A percentile compares a stretch with the other conserved stretches of the same genome.
Evolutionary conservation across 2,329 filamentous ascomycete species (phyloP).

Genomic region (Curvularia verruculosa): DNA sequence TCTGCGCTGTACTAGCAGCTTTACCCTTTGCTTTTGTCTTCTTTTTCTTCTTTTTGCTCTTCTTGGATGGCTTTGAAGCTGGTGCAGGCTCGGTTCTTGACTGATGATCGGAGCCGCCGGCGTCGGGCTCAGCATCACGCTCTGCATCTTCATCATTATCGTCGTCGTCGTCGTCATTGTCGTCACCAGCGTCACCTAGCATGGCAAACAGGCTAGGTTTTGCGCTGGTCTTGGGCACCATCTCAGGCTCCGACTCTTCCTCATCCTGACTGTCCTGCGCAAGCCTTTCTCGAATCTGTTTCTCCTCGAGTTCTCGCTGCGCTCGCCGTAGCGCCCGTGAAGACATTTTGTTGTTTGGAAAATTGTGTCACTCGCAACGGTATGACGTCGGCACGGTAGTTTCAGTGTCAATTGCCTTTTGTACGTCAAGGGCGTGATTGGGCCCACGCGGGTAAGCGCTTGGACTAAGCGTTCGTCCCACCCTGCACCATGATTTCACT

Average conservation of each 20-base stretch:
- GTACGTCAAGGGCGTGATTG: slow-evolving; percentile 20
- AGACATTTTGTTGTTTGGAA: slow-evolving; percentile 55
- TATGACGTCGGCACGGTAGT: slow-evolving; percentile 25
- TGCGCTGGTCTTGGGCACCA: slow-evolving; percentile 30
- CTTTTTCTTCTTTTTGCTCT: slow-evolving; percentile 67
- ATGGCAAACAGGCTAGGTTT: slow-evolving; percentile 56
- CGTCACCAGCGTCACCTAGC: slow-evolving; percentile 51
- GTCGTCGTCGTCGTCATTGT: slow-evolving; percentile 46
- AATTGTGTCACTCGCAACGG: slow-evolving; percentile 18
- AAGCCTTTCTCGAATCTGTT: slow-evolving; percentile 54
- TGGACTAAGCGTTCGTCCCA: slow-evolving; percentile 14
- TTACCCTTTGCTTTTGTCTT: slow-evolving; percentile 63
- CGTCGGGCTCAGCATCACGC: slow-evolving; percentile 34
- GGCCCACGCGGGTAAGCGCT: slow-evolving; percentile 12
- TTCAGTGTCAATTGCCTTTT: slow-evolving; percentile 14
- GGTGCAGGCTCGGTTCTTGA: slow-evolving; percentile 27
- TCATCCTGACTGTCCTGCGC: slow-evolving; percentile 45
- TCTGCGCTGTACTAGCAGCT: slow-evolving; percentile 32
- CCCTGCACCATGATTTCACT: slow-evolving; percentile 17
- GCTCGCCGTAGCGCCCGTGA: slow-evolving; percentile 69
- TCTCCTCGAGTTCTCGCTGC: slow-evolving; percentile 66
- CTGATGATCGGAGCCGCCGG: slow-evolving; percentile 34
- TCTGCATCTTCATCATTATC: slow-evolving; percentile 42
- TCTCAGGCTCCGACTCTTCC: slow-evolving; percentile 50
- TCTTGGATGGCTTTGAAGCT: slow-evolving; percentile 46